These are phyloP conservation scores for Chlamydomonas urium DNA, from an alignment of 139 green algal genomes.

Conservation along the genomic window DNA sequence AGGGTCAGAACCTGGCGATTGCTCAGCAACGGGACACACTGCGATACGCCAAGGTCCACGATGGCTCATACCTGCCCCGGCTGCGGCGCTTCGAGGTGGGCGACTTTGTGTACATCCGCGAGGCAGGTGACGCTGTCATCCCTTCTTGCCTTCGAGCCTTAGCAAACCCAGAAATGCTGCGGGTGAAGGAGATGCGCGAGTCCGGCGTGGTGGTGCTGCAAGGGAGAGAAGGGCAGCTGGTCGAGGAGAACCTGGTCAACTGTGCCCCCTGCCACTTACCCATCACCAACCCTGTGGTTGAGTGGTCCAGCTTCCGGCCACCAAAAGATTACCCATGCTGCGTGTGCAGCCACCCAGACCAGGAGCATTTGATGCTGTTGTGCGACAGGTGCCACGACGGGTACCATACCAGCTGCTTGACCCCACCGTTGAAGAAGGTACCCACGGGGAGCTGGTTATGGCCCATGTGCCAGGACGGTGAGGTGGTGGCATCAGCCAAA, in stretches of 20 bases:
- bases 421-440: too few species aligned
- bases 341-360: too few species aligned
- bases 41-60: conserved; percentile 1
- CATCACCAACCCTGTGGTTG: too few species aligned
- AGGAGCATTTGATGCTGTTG: too few species aligned
- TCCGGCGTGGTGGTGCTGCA: not conserved
- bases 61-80: not conserved
- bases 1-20: conserved; percentile 14
- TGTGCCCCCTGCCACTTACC: conserved; percentile 2
- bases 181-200: not conserved
- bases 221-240: not conserved
- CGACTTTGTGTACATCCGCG: conserved; percentile 18
- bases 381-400: too few species aligned
- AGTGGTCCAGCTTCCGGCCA: too few species aligned
- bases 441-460: too few species aligned
- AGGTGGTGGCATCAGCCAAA: too few species aligned
- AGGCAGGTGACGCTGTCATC: too few species aligned
- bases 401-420: too few species aligned
- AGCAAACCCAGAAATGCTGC: not conserved
- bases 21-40: conserved; percentile 16
- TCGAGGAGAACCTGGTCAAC: not conserved
- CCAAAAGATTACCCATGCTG: too few species aligned
- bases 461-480: too few species aligned
- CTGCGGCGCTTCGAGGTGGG: not conserved
- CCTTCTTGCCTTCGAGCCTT: not conserved